Conservation (phyloP, 2,329 filamentous ascomycete genomes). For the Mycosphaerelloides madeirae region DNA sequence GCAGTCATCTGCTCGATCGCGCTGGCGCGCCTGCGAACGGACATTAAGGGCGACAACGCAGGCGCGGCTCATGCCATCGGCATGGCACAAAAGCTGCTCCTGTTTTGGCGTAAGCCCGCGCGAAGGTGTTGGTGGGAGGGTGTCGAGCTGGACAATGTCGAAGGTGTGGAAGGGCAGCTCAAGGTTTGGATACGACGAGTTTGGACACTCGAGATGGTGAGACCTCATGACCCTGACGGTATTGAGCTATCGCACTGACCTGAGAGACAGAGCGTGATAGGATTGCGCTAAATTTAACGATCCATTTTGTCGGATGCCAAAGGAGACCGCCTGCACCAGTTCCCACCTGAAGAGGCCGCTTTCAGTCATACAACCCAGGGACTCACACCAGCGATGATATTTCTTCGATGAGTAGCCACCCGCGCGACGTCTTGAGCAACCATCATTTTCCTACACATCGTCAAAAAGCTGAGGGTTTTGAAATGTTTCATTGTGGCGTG, state of each 20-base stretch:
- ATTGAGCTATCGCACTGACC: not conserved
- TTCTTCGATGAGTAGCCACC: too few species aligned
- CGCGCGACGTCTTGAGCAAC: too few species aligned
- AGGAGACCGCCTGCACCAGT: too few species aligned
- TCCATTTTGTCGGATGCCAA: not conserved
- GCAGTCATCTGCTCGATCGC: constrained; percentile 96
- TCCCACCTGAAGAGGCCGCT: too few species aligned
- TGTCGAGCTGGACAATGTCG: constrained; percentile 81
- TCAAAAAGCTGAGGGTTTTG: too few species aligned
- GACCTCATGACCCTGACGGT: constrained; percentile 19
- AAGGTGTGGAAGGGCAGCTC: constrained; percentile 82
- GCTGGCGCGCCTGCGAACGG: constrained; percentile 84
- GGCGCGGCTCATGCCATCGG: constrained; percentile 75
- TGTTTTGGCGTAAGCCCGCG: constrained; percentile 98
- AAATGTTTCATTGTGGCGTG: too few species aligned
- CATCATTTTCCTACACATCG: too few species aligned
- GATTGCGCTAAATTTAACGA: constrained; percentile 22
- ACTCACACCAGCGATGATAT: too few species aligned
- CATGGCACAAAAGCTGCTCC: constrained; percentile 95
- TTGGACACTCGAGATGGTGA: constrained; percentile 94
- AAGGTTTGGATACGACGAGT: constrained; percentile 98
- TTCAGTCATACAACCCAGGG: too few species aligned
- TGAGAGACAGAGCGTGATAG: constrained; percentile 27
- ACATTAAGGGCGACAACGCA: constrained; percentile 63
- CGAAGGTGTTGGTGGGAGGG: constrained; percentile 99